Conservation (phyloP, 306 rosid genomes). For the Trichosanthes truncata region DNA sequence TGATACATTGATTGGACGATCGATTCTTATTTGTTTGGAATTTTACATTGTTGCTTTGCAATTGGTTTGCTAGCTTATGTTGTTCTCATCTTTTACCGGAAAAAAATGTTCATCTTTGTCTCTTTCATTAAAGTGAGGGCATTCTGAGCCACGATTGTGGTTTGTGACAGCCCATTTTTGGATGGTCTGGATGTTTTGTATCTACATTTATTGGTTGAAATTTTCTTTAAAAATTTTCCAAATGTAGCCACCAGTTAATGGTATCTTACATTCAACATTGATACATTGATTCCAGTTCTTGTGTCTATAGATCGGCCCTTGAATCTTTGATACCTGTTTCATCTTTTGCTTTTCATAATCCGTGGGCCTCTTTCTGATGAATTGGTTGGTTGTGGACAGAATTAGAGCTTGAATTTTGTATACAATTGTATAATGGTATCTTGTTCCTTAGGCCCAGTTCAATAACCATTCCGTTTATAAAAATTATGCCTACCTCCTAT, state of each 20-base stretch:
- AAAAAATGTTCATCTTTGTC: neutral
- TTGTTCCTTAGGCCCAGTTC: neutral
- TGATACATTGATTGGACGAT: neutral
- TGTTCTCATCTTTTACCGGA: neutral
- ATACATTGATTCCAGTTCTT: neutral
- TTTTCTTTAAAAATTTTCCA: neutral
- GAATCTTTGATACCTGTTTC: neutral
- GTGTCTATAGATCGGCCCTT: neutral
- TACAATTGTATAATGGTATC: neutral
- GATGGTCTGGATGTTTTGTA: neutral
- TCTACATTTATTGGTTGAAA: neutral
- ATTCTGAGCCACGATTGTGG: neutral
- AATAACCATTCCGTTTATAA: neutral
- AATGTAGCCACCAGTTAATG: neutral
- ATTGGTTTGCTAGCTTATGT: neutral
- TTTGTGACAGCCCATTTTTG: neutral
- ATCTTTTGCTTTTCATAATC: neutral
- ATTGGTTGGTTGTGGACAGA: neutral
- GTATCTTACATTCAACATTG: neutral
- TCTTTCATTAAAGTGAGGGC: neutral
- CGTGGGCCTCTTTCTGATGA: neutral
- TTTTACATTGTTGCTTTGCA: neutral
- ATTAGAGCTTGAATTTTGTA: neutral
- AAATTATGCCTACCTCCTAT: neutral
- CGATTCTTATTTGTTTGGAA: neutral